Base-by-base conservation (phyloP, 2,329 filamentous ascomycete species). In the Ophiocordyceps camponoti-leonardi region DNA sequence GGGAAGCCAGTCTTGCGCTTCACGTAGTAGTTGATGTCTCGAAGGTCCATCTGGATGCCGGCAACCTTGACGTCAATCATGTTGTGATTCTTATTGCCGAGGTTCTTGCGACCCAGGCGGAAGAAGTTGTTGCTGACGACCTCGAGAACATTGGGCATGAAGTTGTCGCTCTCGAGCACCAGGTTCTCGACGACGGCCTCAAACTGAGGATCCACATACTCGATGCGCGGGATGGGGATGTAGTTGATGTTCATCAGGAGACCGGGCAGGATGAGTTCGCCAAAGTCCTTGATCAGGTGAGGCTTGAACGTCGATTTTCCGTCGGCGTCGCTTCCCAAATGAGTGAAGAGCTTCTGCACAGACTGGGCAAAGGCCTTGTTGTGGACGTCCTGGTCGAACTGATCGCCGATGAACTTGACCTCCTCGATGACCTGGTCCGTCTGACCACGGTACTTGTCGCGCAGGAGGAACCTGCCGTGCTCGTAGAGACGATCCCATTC, bases 1-100 rank as follows among this genome's bases (percentile, higher is more conserved):
- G 88, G 90, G 71, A 95, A 95, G 10, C 92, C 90, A 56, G 87
- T 69, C 76, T 98, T 96, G 67, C 82, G 85, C 69, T 92, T 92
- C 66, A 98, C 73, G 64, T 96, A 88, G 73, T 88, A 96, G 62
- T 84, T 86, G 50, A 98, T 86, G 58, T 94, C 86, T 51, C 75
- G 77, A 41, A 96, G 71, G 53, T 98, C 92, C 71, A 90, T 87
- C 69, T 98, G 92, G 39, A 98, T 74, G 45, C 92, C 90, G 22
- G 85, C 83, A 3, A 92, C 83, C 49, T 86, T 83, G 50, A 96
- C 72, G 70, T 92, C 86, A 2, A 73, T 71, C 62, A 81, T 81
- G 65, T 94, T 88, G 64, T 85, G 81, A 63, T 79, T 81, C 70
- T 81, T 86, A 71, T 75, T 93, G 55, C 74, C 69, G 54, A 87